Evolutionary conservation across 2,329 filamentous ascomycete genomes (phyloP).

Genomic region (Beauveria scarabaeidicola): DNA sequence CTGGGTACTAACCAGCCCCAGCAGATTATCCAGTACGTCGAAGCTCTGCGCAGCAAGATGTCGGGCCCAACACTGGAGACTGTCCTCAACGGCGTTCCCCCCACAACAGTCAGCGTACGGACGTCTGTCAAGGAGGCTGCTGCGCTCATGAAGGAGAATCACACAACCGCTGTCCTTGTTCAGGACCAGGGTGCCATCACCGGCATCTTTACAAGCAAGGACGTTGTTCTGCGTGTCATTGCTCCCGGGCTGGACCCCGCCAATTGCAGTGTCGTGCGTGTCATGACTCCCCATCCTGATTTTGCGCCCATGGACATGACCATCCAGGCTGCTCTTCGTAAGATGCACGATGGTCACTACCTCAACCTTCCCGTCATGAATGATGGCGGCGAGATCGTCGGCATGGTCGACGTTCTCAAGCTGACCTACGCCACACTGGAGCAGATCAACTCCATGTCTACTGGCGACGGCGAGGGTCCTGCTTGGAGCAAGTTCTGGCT

Average conservation of each 20-base stretch:
- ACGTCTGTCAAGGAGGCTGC: conserved; percentile 96
- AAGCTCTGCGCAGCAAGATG: conserved; percentile 93
- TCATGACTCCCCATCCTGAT: conserved; percentile 98
- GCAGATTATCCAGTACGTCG: conserved; percentile 98
- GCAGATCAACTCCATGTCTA: conserved; percentile 93
- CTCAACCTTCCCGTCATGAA: conserved; percentile 98
- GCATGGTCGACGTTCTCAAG: conserved; percentile 98
- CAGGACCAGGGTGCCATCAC: conserved; percentile 97
- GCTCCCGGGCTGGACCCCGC: conserved; percentile 88
- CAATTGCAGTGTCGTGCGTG: conserved; percentile 93
- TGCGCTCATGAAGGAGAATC: conserved; percentile 95
- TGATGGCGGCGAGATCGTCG: conserved; percentile 90
- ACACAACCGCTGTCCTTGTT: conserved; percentile 91
- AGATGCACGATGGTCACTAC: conserved; percentile 99
- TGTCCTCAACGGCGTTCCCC: conserved; percentile 83
- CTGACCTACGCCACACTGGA: conserved; percentile 96
- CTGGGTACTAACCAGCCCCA: conserved; percentile 92
- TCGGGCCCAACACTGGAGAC: conserved; percentile 93
- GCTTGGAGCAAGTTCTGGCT: conserved; percentile 99
- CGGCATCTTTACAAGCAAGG: conserved; percentile 98
- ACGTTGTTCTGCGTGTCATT: conserved; percentile 95
- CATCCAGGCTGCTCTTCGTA: conserved; percentile 92
- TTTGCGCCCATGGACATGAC: conserved; percentile 99
- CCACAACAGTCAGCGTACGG: conserved; percentile 88
- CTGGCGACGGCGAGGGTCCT: conserved; percentile 81